These are phyloP conservation scores for Aristolochia californica DNA, from an alignment of 164 flowering plant genomes.

Conservation along the genomic window DNA sequence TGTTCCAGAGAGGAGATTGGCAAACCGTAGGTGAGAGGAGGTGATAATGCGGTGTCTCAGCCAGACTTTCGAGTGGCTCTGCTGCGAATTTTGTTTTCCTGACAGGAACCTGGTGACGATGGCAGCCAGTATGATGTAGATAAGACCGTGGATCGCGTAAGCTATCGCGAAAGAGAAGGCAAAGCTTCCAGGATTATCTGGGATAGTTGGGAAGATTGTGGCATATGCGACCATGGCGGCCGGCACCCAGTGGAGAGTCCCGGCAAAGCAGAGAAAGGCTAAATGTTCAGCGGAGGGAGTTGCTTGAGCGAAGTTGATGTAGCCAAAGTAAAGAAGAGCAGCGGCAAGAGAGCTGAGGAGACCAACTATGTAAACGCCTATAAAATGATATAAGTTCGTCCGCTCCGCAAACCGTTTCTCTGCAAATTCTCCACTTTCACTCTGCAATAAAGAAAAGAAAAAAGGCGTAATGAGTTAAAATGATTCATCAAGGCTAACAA, in stretches of 20 bases:
- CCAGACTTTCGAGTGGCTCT: conserved; percentile 33
- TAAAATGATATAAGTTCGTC: conserved; percentile 23
- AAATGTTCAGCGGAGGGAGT: conserved; percentile 32
- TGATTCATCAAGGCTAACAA: neutral
- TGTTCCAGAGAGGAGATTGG: conserved; percentile 61
- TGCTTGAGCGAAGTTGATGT: conserved; percentile 21
- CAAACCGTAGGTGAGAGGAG: conserved; percentile 60
- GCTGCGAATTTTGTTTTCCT: conserved; percentile 16
- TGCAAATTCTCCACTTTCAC: conserved; percentile 4
- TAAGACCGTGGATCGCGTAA: conserved; percentile 48
- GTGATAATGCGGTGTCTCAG: conserved; percentile 33
- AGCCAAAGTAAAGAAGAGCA: conserved; percentile 38
- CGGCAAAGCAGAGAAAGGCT: conserved; percentile 44
- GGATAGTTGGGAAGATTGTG: conserved; percentile 18
- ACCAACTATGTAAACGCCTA: conserved; percentile 53
- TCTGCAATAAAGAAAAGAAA: conserved; percentile 11
- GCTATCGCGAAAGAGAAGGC: conserved; percentile 28
- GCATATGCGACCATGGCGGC: conserved; percentile 37
- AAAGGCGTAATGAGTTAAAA: neutral
- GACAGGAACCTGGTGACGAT: conserved; percentile 19
- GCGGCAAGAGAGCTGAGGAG: conserved; percentile 54
- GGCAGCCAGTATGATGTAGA: conserved; percentile 39
- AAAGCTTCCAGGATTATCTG: conserved; percentile 29
- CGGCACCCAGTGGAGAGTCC: conserved; percentile 68
- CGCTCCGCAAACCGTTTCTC: conserved; percentile 1